A percentile compares a stretch with the other conserved stretches of the same genome.
phyloP scores from a whole-genome alignment of 202 grass and related monocot genomes.

The Panicum virgatum region DNA sequence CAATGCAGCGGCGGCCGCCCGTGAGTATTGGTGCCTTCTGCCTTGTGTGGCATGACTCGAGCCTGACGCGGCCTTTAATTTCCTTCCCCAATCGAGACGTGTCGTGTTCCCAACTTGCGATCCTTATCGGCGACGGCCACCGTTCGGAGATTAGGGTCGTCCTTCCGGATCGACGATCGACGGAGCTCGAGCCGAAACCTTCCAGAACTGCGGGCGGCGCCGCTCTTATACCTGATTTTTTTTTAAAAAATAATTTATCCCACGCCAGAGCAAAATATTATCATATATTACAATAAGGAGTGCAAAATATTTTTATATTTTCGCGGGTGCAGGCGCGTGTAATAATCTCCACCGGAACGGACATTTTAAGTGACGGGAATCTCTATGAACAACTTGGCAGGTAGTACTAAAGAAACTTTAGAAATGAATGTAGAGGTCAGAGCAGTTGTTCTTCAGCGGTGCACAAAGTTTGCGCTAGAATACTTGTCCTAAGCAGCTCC shows the following conservation, averaged over 20 bases:
- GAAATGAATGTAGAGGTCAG: background rate
- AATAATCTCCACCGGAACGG: background rate
- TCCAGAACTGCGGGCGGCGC: too few species aligned
- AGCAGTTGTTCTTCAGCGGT: slow-evolving; percentile 29
- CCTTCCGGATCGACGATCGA: too few species aligned
- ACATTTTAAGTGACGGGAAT: background rate
- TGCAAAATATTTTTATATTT: too few species aligned
- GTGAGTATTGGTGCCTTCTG: background rate
- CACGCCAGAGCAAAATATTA: too few species aligned
- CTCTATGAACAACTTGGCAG: background rate
- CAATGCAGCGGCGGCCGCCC: background rate
- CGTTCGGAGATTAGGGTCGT: too few species aligned
- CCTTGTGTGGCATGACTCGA: background rate
- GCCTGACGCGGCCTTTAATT: background rate
- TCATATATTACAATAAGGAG: too few species aligned
- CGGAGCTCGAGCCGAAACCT: too few species aligned
- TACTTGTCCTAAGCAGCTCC: background rate
- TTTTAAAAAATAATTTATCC: too few species aligned
- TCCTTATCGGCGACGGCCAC: background rate
- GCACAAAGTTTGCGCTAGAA: background rate
- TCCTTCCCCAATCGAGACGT: background rate
- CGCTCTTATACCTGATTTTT: too few species aligned
- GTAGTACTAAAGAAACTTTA: background rate
- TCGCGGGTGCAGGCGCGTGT: background rate
- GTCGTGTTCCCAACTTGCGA: background rate